Evolutionary conservation across 2,329 filamentous ascomycete genomes (phyloP), one percentile per base, ranked within the genome.

Genomic region (Intubia oerlemansii): DNA sequence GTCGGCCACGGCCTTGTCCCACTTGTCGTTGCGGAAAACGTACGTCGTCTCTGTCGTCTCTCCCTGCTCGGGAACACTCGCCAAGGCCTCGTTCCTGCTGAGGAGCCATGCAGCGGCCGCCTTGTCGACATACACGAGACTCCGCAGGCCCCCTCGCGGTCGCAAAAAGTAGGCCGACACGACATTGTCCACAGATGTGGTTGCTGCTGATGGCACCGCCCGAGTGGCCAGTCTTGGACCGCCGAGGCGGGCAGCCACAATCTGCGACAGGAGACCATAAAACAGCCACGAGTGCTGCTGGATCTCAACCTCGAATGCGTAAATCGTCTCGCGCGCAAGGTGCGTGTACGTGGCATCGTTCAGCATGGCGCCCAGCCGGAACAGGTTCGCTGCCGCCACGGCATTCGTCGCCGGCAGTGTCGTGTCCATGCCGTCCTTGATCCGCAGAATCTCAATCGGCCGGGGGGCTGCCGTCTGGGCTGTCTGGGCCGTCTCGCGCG

Each of bases 371-470:
- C 67, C 64, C 0, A 91, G 57, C 1, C 80, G 71, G 51, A 88
- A 77, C n/a, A 95, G 56, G 44, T 95, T 95, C 11, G 67, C 63
- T 0, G 80, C 78, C n/a, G 77, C 76, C 5, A 85, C 66, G 22
- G 80, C 81, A 45, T 98, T 98, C 29, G 79, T 76, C 0, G 81
- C 88, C 1, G 88, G 88, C 34, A 88, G 75, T 2, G 81, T 74
- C 5, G 80, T 80, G 48, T 98, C 88, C 64, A 93, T 93, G 38
- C 82, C 88, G 36, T 90, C 81, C 51, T 98, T 98, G 28, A 93
- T 64, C 15, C 85, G 74, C 34, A 95, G 66, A 34, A 93, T 73
- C 17, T 75, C 63, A 41, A 82, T 68, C 1, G 69, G 55, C 8
- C 73, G 7, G 13, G 3, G 10, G 10, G 16, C 17, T 18, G 11